These are phyloP conservation scores for Dactylonectria macrodidyma DNA, from an alignment of 2,329 filamentous ascomycete genomes.

Conservation along the genomic window DNA sequence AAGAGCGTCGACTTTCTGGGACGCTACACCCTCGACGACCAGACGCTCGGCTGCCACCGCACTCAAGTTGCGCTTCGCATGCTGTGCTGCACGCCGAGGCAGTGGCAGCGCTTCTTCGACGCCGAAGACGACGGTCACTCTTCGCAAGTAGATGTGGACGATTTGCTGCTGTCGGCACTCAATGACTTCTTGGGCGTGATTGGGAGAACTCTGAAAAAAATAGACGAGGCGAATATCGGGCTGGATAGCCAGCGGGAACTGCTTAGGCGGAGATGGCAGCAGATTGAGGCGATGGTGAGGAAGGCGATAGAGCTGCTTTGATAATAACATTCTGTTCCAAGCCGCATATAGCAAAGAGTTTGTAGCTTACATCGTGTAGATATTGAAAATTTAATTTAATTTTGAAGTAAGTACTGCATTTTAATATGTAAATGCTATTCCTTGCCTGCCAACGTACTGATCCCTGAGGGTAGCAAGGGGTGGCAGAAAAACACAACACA, in stretches of 20 bases:
- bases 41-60: conserved; percentile 62
- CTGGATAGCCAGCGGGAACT: conserved; percentile 54
- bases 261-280: conserved; percentile 60
- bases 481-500: too few relatives aligned
- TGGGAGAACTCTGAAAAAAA: conserved; percentile 48
- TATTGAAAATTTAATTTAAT: too few relatives aligned
- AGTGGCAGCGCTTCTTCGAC: conserved; percentile 58
- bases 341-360: too few relatives aligned
- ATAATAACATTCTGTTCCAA: background rate
- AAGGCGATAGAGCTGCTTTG: conserved; percentile 50
- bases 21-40: conserved; percentile 60
- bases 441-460: too few relatives aligned
- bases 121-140: conserved; percentile 62
- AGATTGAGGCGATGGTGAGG: conserved; percentile 57
- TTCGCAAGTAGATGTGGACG: conserved; percentile 58
- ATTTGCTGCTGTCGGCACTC: conserved; percentile 56
- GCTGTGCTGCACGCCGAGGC: conserved; percentile 50
- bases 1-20: conserved; percentile 64
- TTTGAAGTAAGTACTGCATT: too few relatives aligned
- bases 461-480: too few relatives aligned
- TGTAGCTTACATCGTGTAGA: too few relatives aligned
- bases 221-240: conserved; percentile 52
- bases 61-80: conserved; percentile 68
- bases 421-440: too few relatives aligned
- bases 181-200: conserved; percentile 54